Base-by-base conservation (phyloP, 2,329 filamentous ascomycete species). In the Pseudophaeomoniella oleicola region DNA sequence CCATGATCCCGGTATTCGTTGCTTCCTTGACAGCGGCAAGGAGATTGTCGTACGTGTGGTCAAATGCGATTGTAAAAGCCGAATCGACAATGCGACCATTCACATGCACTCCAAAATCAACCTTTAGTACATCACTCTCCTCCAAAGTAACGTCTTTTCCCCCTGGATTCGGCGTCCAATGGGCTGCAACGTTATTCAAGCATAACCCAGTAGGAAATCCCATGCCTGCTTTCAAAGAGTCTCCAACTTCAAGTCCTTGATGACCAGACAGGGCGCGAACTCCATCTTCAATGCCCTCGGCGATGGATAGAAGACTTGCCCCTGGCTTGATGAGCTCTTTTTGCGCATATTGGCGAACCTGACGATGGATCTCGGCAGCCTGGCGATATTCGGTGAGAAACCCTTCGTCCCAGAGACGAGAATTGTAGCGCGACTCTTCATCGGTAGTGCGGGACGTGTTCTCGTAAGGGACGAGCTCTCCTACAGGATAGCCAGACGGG, bases 61-160 rank as follows among this genome's bases (percentile, higher is more conserved):
- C 78, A 51, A 83, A 87, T 1, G 80, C 68, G 57, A 87, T 66
- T 6, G 82, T 87, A 53, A 86, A 88, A 4, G 82, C 82, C 45
- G 75, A 81, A 61, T 88, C 81, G 39, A 87, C 80, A 51, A 87
- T 88, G 46, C 75, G 70, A 3, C 82, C 82, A 50, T 81, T 82
- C 50, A 87, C 70, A 53, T 88, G 82, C 18, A 87, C 81, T 34
- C 82, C 81, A 50, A 86, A 82, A 50, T 88, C 81, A 5, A 87
- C 76, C 57, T 84, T 87, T 69, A 88, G 71, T 22, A 92, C 81
- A 52, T 92, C 82, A 42, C 74, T 70, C 42, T 78, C 56, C 51
- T 81, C 65, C 40, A 90, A 63, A 19, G 86, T 59, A 48, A 80
- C 71, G 54, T 85, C 83, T 56, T 75, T 78, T 50, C 69, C 60